Base-by-base conservation (phyloP, 805 yeast genomes). In the Clavispora carvajalis region DNA sequence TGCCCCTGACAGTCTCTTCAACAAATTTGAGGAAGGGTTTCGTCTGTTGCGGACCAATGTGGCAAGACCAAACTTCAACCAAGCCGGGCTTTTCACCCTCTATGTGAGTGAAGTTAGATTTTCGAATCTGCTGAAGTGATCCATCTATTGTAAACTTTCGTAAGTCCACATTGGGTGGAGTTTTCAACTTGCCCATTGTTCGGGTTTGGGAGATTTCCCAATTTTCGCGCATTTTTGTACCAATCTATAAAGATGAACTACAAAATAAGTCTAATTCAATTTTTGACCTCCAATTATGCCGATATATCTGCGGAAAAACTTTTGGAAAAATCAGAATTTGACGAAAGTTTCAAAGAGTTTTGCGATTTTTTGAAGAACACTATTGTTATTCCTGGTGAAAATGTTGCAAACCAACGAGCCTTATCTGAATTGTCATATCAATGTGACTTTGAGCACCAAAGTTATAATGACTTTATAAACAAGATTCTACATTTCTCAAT, bases 1-100 rank as follows among this genome's bases (percentile, higher is more conserved):
- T 39, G 7, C 62, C 58, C 5, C 54, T 46, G 8, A 66, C 39
- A 12, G 38, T 43, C n/a, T 59, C 58, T 17, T 59, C 53, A 1
- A 67, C 53, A 19, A 63, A 51, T 1, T 46, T 31, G 11, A 63
- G 44, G 13, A 67, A 41, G 16, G 38, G 37, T 40, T 60, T 60
- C 2, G 69, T 58, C n/a, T 55, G 51, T 36, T 52, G 39, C 40
- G 81, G 73, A 1, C 50, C 41, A 13, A 78, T 67, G 18, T 61
- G 65, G 37, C 79, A 69, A 23, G 69, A 58, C 83, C 83, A 79
- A 2, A 69, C 77, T 1, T 53, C 41, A 1, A 62, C 44, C 2
- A 73, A 52, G 2, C 54, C 45, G 1, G 69, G 69, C 3, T 29
- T 41, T 5, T 55, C 46, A 7, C 41, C 36, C 19, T 45, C 44